These are phyloP conservation scores for Terana coerulea DNA, from an alignment of 768 basidiomycete species.

Conservation along the genomic window DNA sequence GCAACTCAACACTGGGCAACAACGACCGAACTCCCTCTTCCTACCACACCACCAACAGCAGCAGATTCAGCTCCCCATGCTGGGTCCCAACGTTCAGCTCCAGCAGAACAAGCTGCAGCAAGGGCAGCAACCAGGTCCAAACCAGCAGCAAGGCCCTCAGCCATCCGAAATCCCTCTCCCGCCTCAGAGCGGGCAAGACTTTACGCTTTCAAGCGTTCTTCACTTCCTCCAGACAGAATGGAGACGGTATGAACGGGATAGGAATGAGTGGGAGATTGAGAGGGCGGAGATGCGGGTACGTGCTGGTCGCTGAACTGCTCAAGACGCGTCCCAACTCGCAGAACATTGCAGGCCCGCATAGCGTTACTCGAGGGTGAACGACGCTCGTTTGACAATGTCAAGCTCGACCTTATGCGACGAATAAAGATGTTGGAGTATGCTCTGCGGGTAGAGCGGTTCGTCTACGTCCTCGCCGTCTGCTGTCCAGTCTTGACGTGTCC, in stretches of 20 bases:
- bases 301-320: conserved; percentile 25
- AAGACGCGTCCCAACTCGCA: conserved; percentile 18
- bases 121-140: conserved; percentile 34
- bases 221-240: conserved; percentile 99
- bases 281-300: conserved; percentile 97
- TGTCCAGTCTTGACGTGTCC: conserved; percentile 34
- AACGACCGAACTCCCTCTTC: conserved; percentile 14
- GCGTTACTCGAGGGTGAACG: conserved; percentile 96
- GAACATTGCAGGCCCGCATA: conserved; percentile 75
- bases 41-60: conserved; percentile 20
- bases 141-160: conserved; percentile 55
- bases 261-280: conserved; percentile 99
- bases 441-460: conserved; percentile 90
- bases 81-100: conserved; percentile 63
- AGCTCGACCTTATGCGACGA: conserved; percentile 91
- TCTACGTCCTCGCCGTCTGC: conserved; percentile 20
- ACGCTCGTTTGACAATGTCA: conserved; percentile 94
- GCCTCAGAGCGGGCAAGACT: conserved; percentile 86
- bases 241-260: conserved; percentile 95
- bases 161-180: conserved; percentile 63
- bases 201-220: conserved; percentile 88
- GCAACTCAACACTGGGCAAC: conserved; percentile 14
- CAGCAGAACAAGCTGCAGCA: conserved; percentile 44
- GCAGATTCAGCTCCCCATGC: conserved; percentile 60
- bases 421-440: conserved; percentile 99